Evolutionary conservation across 306 rosid species (phyloP).

Genomic region (Fagus sylvatica): DNA sequence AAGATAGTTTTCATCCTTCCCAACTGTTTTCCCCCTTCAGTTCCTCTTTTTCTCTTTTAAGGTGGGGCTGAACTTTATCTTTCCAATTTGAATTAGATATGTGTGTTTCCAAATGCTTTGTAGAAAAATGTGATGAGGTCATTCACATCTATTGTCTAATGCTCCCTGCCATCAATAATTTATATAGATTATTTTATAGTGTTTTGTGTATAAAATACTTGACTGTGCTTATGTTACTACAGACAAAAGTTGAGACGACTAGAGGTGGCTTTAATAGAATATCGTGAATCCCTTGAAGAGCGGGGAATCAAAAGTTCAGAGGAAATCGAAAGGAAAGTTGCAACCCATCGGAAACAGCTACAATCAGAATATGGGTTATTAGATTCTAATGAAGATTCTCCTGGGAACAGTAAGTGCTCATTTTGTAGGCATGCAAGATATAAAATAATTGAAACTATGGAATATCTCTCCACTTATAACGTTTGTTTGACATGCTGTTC

Average conservation of each 20-base stretch:
- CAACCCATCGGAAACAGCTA: constrained; percentile 56
- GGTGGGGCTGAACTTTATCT: neutral
- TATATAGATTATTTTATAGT: neutral
- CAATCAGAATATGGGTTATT: constrained; percentile 79
- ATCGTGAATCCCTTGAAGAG: constrained; percentile 93
- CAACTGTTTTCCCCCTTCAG: neutral
- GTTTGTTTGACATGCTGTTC: neutral
- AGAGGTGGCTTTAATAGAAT: constrained; percentile 93
- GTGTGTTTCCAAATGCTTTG: neutral
- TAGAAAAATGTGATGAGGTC: neutral
- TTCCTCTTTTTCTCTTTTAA: neutral
- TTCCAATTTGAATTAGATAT: neutral
- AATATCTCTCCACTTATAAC: neutral
- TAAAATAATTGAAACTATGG: neutral
- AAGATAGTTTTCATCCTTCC: constrained; percentile 4
- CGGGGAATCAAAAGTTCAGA: constrained; percentile 74
- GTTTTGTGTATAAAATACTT: neutral
- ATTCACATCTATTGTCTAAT: constrained; percentile 10
- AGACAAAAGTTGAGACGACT: constrained; percentile 93
- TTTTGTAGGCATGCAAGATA: neutral
- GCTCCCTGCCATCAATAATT: constrained; percentile 5
- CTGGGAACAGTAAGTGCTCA: constrained; percentile 65
- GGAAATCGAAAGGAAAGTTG: constrained; percentile 81
- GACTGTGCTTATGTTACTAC: constrained; percentile 28
- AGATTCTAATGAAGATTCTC: constrained; percentile 68